A percentile compares a stretch with the other conserved stretches of the same genome.
These are phyloP conservation scores for Orobanche coerulescens DNA, from an alignment of 257 asterid species.

Conservation along the genomic window DNA sequence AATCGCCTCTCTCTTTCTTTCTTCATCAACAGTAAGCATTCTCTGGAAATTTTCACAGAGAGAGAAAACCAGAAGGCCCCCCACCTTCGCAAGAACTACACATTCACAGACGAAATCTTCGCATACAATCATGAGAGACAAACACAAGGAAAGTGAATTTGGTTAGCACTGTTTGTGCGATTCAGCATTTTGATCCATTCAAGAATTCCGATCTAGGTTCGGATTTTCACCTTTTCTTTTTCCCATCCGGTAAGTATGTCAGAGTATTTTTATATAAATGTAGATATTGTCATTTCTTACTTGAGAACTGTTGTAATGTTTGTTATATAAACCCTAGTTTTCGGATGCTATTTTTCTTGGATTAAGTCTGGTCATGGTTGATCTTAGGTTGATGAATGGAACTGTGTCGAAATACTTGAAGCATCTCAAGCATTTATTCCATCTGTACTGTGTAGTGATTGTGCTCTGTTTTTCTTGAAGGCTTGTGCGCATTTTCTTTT, in stretches of 20 bases:
- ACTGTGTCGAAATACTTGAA: background rate
- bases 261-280: background rate
- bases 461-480: background rate
- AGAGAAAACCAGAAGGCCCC: background rate
- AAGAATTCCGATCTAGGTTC: slow-evolving; percentile 10
- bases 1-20: background rate
- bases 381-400: background rate
- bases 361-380: background rate
- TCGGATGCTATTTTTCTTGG: background rate
- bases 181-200: slow-evolving; percentile 17
- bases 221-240: slow-evolving; percentile 13
- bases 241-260: slow-evolving; percentile 28
- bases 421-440: background rate
- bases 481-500: background rate
- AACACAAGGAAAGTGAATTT: slow-evolving; percentile 13
- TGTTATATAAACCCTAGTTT: background rate
- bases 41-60: background rate
- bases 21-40: slow-evolving; percentile 17
- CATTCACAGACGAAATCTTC: background rate
- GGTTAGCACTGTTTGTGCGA: slow-evolving; percentile 22
- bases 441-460: no score
- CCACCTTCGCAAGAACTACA: background rate
- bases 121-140: background rate
- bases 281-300: slow-evolving; percentile 7
- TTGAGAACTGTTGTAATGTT: background rate